Evolutionary conservation across 305 asterid genomes (phyloP).

Genomic region (Solanum hybrid): DNA sequence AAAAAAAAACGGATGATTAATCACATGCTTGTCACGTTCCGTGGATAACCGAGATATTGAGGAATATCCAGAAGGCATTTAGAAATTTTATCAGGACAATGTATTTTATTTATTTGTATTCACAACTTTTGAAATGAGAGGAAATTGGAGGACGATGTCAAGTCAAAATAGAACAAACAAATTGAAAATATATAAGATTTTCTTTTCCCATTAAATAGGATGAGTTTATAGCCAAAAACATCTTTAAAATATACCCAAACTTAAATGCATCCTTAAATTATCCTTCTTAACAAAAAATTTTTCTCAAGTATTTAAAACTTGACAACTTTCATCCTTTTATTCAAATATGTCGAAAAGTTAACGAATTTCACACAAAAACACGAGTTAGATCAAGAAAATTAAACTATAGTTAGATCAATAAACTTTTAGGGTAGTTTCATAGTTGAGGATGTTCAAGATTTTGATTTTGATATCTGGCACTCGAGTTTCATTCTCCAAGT

Average conservation of each 20-base stretch:
- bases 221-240: background rate
- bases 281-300: too few species aligned
- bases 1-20: too few species aligned
- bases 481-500: background rate
- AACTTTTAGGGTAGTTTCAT: background rate
- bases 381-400: background rate
- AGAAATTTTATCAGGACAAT: too few species aligned
- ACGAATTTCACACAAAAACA: too few species aligned
- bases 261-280: background rate
- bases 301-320: too few species aligned
- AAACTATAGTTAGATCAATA: background rate
- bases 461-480: background rate
- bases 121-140: background rate
- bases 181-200: background rate
- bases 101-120: too few species aligned
- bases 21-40: background rate
- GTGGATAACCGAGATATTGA: background rate
- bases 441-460: background rate
- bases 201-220: background rate
- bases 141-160: background rate
- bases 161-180: background rate
- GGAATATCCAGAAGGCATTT: background rate
- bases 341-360: background rate
- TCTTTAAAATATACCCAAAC: background rate
- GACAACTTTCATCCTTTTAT: background rate